Evolutionary conservation across 2,329 filamentous ascomycete genomes (phyloP).

Genomic region (Alternaria dauci): DNA sequence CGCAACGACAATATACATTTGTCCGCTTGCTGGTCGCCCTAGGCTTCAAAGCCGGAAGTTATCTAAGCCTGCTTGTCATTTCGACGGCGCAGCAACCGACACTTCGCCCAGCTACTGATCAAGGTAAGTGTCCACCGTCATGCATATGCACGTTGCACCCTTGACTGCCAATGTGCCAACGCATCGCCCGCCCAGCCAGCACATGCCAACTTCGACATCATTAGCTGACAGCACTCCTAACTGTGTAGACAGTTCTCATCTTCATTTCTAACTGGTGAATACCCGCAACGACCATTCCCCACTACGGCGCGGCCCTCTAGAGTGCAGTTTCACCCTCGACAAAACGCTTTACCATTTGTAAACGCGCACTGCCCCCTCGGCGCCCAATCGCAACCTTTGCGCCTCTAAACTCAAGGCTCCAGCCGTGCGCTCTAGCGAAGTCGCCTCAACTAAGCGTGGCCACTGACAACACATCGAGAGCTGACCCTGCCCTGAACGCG

Average conservation of each 20-base stretch:
- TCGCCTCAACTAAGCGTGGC: conserved; percentile 51
- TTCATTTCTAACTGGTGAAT: conserved; percentile 46
- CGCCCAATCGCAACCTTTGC: conserved; percentile 37
- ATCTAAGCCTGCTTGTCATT: conserved; percentile 28
- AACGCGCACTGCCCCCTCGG: conserved; percentile 47
- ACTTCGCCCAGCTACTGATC: conserved; percentile 37
- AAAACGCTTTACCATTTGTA: conserved; percentile 26
- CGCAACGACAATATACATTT: conserved; percentile 37
- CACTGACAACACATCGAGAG: conserved; percentile 56
- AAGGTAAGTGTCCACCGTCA: conserved; percentile 53
- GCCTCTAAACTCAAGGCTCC: conserved; percentile 43
- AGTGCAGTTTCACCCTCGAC: conserved; percentile 33
- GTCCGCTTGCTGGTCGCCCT: conserved; percentile 29
- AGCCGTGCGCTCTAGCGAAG: conserved; percentile 42
- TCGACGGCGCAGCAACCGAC: conserved; percentile 35
- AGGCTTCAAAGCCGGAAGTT: conserved; percentile 31
- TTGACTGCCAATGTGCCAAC: conserved; percentile 53
- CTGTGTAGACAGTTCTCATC: conserved; percentile 42
- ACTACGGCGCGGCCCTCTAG: conserved; percentile 49
- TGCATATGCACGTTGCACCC: conserved; percentile 44
- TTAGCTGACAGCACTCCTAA: conserved; percentile 48
- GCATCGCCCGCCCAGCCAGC: conserved; percentile 52
- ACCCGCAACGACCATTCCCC: conserved; percentile 44
- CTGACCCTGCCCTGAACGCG: conserved; percentile 49
- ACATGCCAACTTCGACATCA: conserved; percentile 47